Evolutionary conservation across 2,329 filamentous ascomycete genomes (phyloP).

Genomic region (Penicillium freii): DNA sequence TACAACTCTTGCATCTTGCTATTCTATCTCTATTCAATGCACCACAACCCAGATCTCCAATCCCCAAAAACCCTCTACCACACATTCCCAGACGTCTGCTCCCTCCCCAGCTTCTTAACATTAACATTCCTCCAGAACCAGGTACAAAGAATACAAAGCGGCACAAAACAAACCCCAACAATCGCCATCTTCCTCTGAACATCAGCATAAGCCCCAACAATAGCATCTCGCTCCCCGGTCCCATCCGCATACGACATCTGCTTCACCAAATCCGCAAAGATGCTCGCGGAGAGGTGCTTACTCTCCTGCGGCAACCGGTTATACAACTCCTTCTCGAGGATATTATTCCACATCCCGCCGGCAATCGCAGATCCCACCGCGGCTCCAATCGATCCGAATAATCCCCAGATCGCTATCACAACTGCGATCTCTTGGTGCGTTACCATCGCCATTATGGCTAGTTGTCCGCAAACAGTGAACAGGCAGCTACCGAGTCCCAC

Average conservation of each 20-base stretch:
- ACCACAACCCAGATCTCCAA: not conserved
- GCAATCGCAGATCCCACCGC: conserved; percentile 8
- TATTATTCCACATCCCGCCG: conserved; percentile 13
- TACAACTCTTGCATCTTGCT: not conserved
- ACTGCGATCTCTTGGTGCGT: conserved; percentile 11
- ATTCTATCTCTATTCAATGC: not conserved
- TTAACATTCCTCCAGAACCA: conserved; percentile 12
- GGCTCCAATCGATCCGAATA: conserved; percentile 9
- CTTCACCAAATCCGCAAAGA: conserved; percentile 10
- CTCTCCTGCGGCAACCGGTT: conserved; percentile 4
- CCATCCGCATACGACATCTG: conserved; percentile 40
- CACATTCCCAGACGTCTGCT: conserved; percentile 9
- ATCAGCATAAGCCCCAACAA: conserved; percentile 49
- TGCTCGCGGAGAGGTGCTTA: conserved; percentile 5
- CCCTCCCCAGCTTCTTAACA: conserved; percentile 8
- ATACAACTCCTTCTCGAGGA: not conserved
- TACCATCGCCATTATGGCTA: conserved; percentile 11
- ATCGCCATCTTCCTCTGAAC: conserved; percentile 48
- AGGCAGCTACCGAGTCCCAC: conserved; percentile 9
- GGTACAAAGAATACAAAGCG: conserved; percentile 11
- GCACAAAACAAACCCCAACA: conserved; percentile 25
- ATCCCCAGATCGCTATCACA: conserved; percentile 7
- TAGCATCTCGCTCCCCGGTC: conserved; percentile 43
- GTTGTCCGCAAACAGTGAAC: conserved; percentile 4
- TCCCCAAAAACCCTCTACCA: not conserved